These are phyloP conservation scores for Stemphylium vesicarium DNA, from an alignment of 2,329 filamentous ascomycete genomes.

Conservation along the genomic window DNA sequence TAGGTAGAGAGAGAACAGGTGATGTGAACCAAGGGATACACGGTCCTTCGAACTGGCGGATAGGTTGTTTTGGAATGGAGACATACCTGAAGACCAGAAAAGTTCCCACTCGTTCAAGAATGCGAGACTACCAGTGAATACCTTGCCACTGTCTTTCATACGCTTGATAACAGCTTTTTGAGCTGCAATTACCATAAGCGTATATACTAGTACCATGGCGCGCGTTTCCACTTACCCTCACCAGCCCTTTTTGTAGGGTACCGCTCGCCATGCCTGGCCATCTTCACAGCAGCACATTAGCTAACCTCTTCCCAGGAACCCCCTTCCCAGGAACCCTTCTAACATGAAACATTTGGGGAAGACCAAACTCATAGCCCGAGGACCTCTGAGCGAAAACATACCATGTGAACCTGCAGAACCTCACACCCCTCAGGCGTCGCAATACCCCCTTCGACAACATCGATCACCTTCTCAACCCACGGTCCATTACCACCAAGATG, in stretches of 20 bases:
- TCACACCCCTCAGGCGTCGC: conserved; percentile 56
- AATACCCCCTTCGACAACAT: conserved; percentile 51
- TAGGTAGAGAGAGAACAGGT: no score
- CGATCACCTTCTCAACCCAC: conserved; percentile 59
- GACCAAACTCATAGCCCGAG: neutral
- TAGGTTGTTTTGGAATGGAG: no score
- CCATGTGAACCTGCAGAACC: conserved; percentile 66
- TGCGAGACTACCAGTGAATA: conserved; percentile 57
- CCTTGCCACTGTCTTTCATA: conserved; percentile 51
- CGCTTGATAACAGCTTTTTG: conserved; percentile 57
- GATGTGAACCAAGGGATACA: no score
- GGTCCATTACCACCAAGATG: conserved; percentile 63
- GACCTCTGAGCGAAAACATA: conserved; percentile 30
- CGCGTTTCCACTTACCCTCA: conserved; percentile 50
- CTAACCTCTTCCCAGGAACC: neutral
- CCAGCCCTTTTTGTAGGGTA: conserved; percentile 62
- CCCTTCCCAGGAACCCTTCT: no score
- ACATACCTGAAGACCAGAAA: conserved; percentile 54
- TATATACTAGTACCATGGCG: neutral
- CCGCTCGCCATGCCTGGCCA: conserved; percentile 64
- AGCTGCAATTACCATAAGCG: conserved; percentile 41
- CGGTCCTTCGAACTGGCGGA: no score
- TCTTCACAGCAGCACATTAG: conserved; percentile 45
- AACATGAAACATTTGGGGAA: no score
- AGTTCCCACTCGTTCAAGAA: conserved; percentile 64